A percentile compares a stretch with the other conserved stretches of the same genome.
These are phyloP conservation scores for Colletotrichum navitas DNA, from an alignment of 2,329 filamentous ascomycete species.

Conservation along the genomic window DNA sequence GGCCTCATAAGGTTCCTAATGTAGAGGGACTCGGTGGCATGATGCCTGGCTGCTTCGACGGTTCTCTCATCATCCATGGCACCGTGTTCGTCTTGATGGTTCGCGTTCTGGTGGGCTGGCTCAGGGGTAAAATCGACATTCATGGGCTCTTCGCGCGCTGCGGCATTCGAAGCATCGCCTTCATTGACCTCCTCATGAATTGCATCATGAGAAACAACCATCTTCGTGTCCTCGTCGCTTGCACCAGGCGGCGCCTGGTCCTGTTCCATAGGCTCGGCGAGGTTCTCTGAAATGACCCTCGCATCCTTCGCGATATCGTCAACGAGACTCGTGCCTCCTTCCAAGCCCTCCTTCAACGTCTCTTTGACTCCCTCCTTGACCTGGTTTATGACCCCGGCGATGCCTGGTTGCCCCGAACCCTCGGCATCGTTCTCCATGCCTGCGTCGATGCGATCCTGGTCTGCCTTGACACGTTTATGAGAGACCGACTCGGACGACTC, in stretches of 20 bases:
- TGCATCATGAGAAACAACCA: constrained; percentile 19
- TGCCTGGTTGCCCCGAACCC: constrained; percentile 15
- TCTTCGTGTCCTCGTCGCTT: constrained; percentile 12
- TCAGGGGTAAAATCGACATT: constrained; percentile 14
- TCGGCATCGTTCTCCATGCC: constrained; percentile 44
- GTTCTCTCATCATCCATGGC: constrained; percentile 52
- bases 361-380: constrained; percentile 24
- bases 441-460: constrained; percentile 63
- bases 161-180: background rate
- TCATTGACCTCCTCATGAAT: constrained; percentile 10
- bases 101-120: constrained; percentile 9
- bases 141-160: background rate
- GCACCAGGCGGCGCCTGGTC: constrained; percentile 12
- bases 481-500: constrained; percentile 65
- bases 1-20: constrained; percentile 93
- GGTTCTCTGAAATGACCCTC: constrained; percentile 17
- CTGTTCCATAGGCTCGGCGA: constrained; percentile 22
- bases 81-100: constrained; percentile 40
- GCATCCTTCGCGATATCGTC: constrained; percentile 37
- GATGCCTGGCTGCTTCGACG: constrained; percentile 72
- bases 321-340: constrained; percentile 27
- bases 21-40: constrained; percentile 83
- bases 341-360: constrained; percentile 19
- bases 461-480: constrained; percentile 67
- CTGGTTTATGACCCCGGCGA: constrained; percentile 20